phyloP scores from a whole-genome alignment of 106 monocot genomes.

The Allium fistulosum region DNA sequence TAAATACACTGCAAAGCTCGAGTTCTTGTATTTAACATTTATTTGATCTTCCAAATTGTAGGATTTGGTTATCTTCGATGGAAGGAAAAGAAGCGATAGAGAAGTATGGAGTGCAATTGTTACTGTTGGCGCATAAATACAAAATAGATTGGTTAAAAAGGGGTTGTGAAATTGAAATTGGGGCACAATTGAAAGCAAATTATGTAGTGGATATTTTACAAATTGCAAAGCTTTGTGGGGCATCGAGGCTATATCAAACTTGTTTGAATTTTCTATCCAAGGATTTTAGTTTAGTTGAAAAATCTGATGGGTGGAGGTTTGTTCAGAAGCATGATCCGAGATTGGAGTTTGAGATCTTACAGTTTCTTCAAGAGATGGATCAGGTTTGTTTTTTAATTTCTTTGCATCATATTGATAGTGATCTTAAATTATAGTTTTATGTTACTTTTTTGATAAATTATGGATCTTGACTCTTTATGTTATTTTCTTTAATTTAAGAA shows the following conservation, averaged over 20 bases:
- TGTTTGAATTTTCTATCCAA: slow-evolving; percentile 45
- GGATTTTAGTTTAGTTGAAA: slow-evolving; percentile 42
- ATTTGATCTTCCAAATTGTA: background rate
- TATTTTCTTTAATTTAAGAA: too few relatives aligned
- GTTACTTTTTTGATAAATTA: too few relatives aligned
- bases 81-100: slow-evolving; percentile 25
- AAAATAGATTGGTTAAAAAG: slow-evolving; percentile 47
- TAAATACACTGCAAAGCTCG: background rate
- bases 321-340: slow-evolving; percentile 44
- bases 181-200: slow-evolving; percentile 17
- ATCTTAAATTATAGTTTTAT: background rate
- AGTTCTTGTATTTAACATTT: background rate
- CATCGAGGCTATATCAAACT: slow-evolving; percentile 43
- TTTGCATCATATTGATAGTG: background rate
- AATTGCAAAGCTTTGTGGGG: slow-evolving; percentile 51
- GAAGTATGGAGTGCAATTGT: slow-evolving; percentile 32
- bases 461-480: too few relatives aligned
- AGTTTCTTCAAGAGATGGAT: slow-evolving; percentile 41
- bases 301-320: slow-evolving; percentile 68
- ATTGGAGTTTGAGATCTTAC: slow-evolving; percentile 68
- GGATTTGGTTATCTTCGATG: background rate
- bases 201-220: slow-evolving; percentile 36
- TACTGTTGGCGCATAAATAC: slow-evolving; percentile 51
- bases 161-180: slow-evolving; percentile 28
- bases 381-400: slow-evolving; percentile 25